Evolutionary conservation across 441 rosid genomes (phyloP).

Genomic region (Capsella rubella): DNA sequence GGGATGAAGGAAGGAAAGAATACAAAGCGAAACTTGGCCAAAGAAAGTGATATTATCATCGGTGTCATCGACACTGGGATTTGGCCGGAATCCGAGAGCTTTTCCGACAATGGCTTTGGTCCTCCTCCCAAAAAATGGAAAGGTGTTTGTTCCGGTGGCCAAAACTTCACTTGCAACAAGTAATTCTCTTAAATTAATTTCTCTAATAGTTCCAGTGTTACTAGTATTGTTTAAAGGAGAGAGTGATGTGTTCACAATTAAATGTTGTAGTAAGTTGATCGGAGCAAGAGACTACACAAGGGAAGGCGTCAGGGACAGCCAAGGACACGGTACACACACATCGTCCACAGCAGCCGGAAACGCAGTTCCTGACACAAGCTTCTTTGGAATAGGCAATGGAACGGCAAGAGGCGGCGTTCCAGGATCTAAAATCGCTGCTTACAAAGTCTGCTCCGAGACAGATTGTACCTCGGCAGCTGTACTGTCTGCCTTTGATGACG

Average conservation of each 20-base stretch:
- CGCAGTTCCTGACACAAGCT: constrained; percentile 25
- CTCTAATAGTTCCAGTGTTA: too few relatives aligned
- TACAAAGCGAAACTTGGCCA: constrained; percentile 6
- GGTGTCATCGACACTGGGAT: constrained; percentile 64
- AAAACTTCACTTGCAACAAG: constrained; percentile 72
- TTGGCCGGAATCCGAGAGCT: constrained; percentile 65
- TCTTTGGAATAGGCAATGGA: constrained; percentile 42
- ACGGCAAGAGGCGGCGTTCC: constrained; percentile 49
- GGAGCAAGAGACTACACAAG: constrained; percentile 50
- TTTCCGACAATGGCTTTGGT: constrained; percentile 49
- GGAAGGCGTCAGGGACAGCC: constrained; percentile 18
- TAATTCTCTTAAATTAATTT: constrained; percentile 20
- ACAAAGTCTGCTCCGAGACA: constrained; percentile 32
- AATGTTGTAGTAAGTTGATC: constrained; percentile 46
- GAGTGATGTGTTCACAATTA: not conserved
- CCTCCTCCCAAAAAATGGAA: constrained; percentile 70
- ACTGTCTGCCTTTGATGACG: not conserved
- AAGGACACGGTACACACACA: constrained; percentile 47
- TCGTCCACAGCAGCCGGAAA: constrained; percentile 45
- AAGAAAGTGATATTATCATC: constrained; percentile 45
- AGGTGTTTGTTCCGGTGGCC: constrained; percentile 51
- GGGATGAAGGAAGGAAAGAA: constrained; percentile 29
- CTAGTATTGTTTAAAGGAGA: not conserved
- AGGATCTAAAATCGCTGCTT: constrained; percentile 39
- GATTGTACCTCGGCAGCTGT: not conserved